phyloP scores from a whole-genome alignment of 306 rosid genomes.

The Hippophae rhamnoides region DNA sequence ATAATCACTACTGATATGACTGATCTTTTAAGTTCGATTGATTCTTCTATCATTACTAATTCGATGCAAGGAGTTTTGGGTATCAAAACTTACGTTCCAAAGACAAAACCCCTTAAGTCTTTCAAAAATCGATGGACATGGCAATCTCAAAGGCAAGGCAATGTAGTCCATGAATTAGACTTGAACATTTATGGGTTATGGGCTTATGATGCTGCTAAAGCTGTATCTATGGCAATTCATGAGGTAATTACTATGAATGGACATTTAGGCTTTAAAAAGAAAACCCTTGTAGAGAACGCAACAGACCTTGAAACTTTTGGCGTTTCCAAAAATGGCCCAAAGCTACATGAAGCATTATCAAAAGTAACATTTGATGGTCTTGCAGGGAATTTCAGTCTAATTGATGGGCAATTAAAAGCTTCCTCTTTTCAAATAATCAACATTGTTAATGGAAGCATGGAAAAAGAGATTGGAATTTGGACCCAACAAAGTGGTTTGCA shows the following conservation, averaged over 20 bases:
- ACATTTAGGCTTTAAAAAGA: background rate
- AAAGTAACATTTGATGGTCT: too few relatives aligned
- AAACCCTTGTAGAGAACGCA: slow-evolving; percentile 14
- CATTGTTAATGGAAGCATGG: slow-evolving; percentile 13
- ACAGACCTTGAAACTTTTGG: slow-evolving; percentile 27
- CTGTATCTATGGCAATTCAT: slow-evolving; percentile 52
- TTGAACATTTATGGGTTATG: slow-evolving; percentile 31
- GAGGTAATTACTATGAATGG: background rate
- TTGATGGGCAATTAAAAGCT: too few relatives aligned
- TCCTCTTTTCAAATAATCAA: slow-evolving; percentile 24
- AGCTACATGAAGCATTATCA: background rate
- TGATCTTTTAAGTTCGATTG: slow-evolving; percentile 10
- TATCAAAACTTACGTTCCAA: slow-evolving; percentile 29
- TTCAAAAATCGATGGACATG: slow-evolving; percentile 36
- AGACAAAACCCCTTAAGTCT: slow-evolving; percentile 17
- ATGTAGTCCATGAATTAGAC: slow-evolving; percentile 8
- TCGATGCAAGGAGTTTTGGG: slow-evolving; percentile 57
- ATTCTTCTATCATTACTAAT: slow-evolving; percentile 7
- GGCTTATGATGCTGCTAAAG: slow-evolving; percentile 57
- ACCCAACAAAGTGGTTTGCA: slow-evolving; percentile 15
- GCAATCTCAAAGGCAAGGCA: slow-evolving; percentile 25
- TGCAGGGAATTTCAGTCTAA: too few relatives aligned
- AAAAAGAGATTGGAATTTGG: slow-evolving; percentile 16
- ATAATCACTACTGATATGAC: slow-evolving; percentile 30
- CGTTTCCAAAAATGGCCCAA: slow-evolving; percentile 27